These are phyloP conservation scores for Lepiota venenata DNA, from an alignment of 768 basidiomycete genomes.

Conservation along the genomic window DNA sequence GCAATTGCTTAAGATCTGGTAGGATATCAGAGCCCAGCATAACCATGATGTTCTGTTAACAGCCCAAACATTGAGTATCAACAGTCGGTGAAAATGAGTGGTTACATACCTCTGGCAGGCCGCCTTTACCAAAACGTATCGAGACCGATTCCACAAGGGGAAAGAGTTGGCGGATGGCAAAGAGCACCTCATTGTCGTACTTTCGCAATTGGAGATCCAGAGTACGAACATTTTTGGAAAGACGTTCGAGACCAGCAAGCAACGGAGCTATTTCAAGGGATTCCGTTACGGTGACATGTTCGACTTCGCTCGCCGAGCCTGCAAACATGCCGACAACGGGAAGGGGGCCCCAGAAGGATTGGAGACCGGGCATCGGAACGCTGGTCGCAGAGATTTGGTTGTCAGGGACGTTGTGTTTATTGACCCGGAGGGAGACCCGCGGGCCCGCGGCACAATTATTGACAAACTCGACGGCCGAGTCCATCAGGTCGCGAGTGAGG, in stretches of 20 bases:
- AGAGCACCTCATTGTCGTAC: constrained; percentile 30
- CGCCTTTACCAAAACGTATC: constrained; percentile 21
- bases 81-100: neutral
- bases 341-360: constrained; percentile 25
- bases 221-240: constrained; percentile 17
- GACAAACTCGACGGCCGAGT: constrained; percentile 22
- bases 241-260: constrained; percentile 19
- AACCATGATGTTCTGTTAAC: constrained; percentile 24
- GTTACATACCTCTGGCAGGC: constrained; percentile 19
- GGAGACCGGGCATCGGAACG: constrained; percentile 21
- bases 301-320: constrained; percentile 12
- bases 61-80: neutral
- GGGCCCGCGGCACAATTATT: constrained; percentile 17
- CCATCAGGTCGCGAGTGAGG: constrained; percentile 24
- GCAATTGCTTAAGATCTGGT: constrained; percentile 20
- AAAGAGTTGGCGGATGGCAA: constrained; percentile 25
- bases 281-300: constrained; percentile 21
- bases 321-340: constrained; percentile 18
- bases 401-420: constrained; percentile 24
- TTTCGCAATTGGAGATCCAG: constrained; percentile 22
- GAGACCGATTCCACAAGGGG: constrained; percentile 16
- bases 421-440: constrained; percentile 18
- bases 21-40: constrained; percentile 27
- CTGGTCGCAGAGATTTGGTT: constrained; percentile 19
- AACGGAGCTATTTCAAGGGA: constrained; percentile 16